Base-by-base conservation (phyloP, 2,329 filamentous ascomycete genomes). In the Colletotrichum gloeosporioides region DNA sequence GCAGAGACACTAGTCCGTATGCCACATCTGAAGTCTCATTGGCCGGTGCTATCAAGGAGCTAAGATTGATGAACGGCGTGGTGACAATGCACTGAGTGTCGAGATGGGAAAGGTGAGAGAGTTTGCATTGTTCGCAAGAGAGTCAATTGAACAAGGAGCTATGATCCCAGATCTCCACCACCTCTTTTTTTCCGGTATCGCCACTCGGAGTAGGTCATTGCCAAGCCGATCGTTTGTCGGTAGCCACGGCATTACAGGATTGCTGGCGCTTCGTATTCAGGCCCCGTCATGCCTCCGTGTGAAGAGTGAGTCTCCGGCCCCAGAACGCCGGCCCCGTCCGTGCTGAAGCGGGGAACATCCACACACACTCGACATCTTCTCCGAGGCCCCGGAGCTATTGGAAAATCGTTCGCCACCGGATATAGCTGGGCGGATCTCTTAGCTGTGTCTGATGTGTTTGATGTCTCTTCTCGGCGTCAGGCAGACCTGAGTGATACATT, bases 291-390 rank as follows among this genome's bases (percentile, higher is more conserved):
- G 29, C 22, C 62, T 44, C 62, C 32, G 62, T 64, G 31, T 32
- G 34, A 13, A 25, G 62, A 64, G 15, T 10, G 44, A 36, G 62
- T 68, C 55, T 44, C 73, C 73, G 73, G 69, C 36, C 31, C 34
- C 31, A 44, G 25, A 73, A 25, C 31, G 69, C 69, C 73, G 73
- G 73, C 39, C 25, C 73, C 69, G 73, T 75, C 73, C 69, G 73
- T 76, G 73, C 73, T 25, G 25, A 57, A 39, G 61, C 65, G 49
- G 65, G 34, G 67, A 49, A n/a, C 44, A 22, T 49, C 44, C 44
- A 49, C 44, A 49, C 44, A 49, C 44, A 49, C n/a, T 49, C 16
- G 67, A n/a, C 6, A 36, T 34, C 36, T n/a, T 25, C 71, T 39
- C 49, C 72, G 68, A 53, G 49, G 3, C 62, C 34, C 67, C 72